Base-by-base conservation (phyloP, 495 filamentous ascomycete genomes). In the Tuber magnatum region DNA sequence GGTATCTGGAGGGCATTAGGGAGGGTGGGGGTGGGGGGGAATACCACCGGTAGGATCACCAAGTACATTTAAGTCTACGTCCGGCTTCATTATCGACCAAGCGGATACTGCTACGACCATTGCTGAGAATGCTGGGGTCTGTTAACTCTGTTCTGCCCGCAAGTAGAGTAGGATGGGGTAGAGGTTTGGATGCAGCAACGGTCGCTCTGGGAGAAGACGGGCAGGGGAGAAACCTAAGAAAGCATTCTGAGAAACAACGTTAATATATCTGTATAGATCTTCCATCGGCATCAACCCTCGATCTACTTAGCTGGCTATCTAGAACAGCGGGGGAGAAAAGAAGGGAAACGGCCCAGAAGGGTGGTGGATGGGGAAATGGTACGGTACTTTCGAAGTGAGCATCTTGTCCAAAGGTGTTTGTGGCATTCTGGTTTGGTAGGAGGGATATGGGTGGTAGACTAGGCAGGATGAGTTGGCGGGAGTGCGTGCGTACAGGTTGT, bases 41-140 rank as follows among this genome's bases (percentile, higher is more conserved):
- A 85, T 77, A n/a, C 90, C 87, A 81, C 94, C 93, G 71, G 84
- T 91, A n/a, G 94, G 94, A 83, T 96, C 94, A 40, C 84, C 76
- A 72, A 89, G 84, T 0, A 85, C 79, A 1, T 93, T 93, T 77
- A 97, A 94, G 77, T 97, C 87, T 39, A 79, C 70, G 75, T 93
- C 92, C 40, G 88, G 87, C 71, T 92, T 91, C 91, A 91, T 93
- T 76, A 97, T 96, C 3, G 90, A 87, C 90, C 91, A 97, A 28
- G 87, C 91, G 9, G 94, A 91, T 10, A 91, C 94, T 4, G 92
- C 93, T 4, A 92, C 91, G 65, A 97, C 90, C 77, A 97, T 88
- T 38, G 92, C 93, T 24, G 91, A 88, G 83, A 97, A 97, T 69
- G 88, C 90, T 90, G 79, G 69, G 74, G 77, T 68, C n/a, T 65